A percentile compares a stretch with the other conserved stretches of the same genome.
These are phyloP conservation scores for Lentinula aciculospora DNA, from an alignment of 768 basidiomycete genomes.

Conservation along the genomic window DNA sequence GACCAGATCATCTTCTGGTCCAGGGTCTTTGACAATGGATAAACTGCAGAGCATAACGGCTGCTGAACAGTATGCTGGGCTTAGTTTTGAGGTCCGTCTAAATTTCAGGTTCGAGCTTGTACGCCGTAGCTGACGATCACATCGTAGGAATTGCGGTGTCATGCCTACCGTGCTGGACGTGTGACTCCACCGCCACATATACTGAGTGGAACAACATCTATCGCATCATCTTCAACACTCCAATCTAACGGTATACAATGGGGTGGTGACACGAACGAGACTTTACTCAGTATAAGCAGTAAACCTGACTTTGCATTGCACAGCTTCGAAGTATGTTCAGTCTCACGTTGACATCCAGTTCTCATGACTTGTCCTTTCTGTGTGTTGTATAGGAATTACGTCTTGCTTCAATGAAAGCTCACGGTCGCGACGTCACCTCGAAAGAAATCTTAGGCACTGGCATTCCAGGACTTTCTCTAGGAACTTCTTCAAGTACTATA, in stretches of 20 bases:
- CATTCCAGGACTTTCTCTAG: not conserved
- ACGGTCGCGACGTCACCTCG: slow-evolving; percentile 2
- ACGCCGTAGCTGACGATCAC: slow-evolving; percentile 7
- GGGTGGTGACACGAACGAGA: slow-evolving; percentile 2
- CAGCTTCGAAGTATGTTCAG: slow-evolving; percentile 13
- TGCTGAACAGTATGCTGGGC: slow-evolving; percentile 27
- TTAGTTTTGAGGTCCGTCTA: slow-evolving; percentile 38
- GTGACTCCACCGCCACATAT: slow-evolving; percentile 23
- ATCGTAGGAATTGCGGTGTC: slow-evolving; percentile 34
- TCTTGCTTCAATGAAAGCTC: slow-evolving; percentile 3
- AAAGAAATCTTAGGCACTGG: not conserved
- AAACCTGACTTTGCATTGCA: slow-evolving; percentile 17
- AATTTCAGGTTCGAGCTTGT: not conserved
- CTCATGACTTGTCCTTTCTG: not conserved
- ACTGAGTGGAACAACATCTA: slow-evolving; percentile 12
- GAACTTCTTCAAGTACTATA: not conserved
- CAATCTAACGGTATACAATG: slow-evolving; percentile 6
- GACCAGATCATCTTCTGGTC: slow-evolving; percentile 19
- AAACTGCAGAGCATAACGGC: slow-evolving; percentile 32
- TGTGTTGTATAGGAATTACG: slow-evolving; percentile 1
- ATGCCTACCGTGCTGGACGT: slow-evolving; percentile 35
- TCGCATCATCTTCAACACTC: not conserved
- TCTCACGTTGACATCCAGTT: too few relatives aligned
- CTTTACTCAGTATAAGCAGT: slow-evolving; percentile 4
- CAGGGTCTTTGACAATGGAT: slow-evolving; percentile 16